Evolutionary conservation across 805 yeast species (phyloP).

Genomic region (Jamesozyma lodderae): DNA sequence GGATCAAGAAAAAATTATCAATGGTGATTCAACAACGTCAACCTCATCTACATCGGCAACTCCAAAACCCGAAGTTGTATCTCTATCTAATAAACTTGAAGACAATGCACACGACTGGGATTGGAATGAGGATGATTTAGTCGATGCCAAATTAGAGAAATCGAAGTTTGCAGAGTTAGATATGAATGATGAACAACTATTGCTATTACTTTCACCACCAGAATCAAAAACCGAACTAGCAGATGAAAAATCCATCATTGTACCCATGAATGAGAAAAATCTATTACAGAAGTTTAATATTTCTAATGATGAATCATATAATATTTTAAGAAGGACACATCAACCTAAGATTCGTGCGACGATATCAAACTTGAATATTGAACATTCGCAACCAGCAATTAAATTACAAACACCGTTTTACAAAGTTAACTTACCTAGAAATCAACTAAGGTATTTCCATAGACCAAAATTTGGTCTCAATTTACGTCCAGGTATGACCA

Average conservation of each 20-base stretch:
- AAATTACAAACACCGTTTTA: conserved; percentile 86
- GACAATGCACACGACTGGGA: conserved; percentile 28
- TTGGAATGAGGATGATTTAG: conserved; percentile 51
- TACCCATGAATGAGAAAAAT: conserved; percentile 45
- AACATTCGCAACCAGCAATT: conserved; percentile 82
- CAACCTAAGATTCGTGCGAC: conserved; percentile 89
- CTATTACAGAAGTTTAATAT: conserved; percentile 61
- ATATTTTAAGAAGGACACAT: conserved; percentile 70
- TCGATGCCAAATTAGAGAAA: conserved; percentile 50
- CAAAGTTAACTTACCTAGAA: conserved; percentile 61
- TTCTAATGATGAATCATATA: conserved; percentile 85
- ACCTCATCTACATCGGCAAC: not conserved
- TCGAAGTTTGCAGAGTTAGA: conserved; percentile 40
- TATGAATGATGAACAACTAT: conserved; percentile 76
- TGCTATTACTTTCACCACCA: conserved; percentile 39
- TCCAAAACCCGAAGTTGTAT: not conserved
- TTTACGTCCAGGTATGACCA: conserved; percentile 67
- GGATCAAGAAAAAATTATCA: conserved; percentile 59
- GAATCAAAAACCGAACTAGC: not conserved
- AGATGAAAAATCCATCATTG: conserved; percentile 1
- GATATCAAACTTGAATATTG: conserved; percentile 81
- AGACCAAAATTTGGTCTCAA: conserved; percentile 53
- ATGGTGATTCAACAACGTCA: conserved; percentile 30
- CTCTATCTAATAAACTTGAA: conserved; percentile 13
- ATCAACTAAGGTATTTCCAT: conserved; percentile 69